Conservation (phyloP, 805 yeast genomes). For the Suhomyces xylopsoci region DNA sequence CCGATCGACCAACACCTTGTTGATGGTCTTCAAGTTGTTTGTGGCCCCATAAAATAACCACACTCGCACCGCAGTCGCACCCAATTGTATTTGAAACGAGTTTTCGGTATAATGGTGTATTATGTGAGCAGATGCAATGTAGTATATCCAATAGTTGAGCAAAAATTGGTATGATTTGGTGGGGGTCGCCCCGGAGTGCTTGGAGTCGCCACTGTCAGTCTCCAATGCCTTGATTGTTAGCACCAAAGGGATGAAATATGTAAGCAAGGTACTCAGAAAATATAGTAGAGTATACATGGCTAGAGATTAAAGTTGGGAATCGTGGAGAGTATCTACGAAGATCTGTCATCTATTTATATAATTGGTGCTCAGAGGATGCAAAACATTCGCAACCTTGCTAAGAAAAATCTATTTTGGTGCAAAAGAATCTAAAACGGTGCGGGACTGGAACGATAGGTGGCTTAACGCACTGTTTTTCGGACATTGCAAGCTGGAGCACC, state of each 20-base stretch:
- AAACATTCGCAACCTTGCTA: background rate
- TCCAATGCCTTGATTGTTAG: constrained; percentile 10
- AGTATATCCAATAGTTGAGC: constrained; percentile 16
- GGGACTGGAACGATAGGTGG: background rate
- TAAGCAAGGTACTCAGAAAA: background rate
- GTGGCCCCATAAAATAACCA: constrained; percentile 13
- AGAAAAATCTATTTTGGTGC: background rate
- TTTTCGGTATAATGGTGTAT: background rate
- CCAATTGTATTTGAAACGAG: background rate
- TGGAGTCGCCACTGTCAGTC: background rate
- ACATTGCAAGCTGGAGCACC: background rate
- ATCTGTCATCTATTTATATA: background rate
- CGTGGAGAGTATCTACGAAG: background rate
- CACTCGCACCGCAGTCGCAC: background rate
- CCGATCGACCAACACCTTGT: constrained; percentile 3
- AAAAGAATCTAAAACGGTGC: background rate
- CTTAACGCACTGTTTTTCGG: background rate
- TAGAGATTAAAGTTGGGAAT: background rate
- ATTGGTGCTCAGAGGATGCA: background rate
- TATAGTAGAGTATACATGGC: background rate
- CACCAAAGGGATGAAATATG: constrained; percentile 10
- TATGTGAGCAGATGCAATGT: constrained; percentile 4
- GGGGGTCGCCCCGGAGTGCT: constrained; percentile 1
- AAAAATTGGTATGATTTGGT: constrained; percentile 9
- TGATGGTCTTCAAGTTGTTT: constrained; percentile 9